Percentiles rank a stretch among this genome's conserved stretches.
Conservation (phyloP, 2,329 filamentous ascomycete genomes). For the Pyricularia sp. region DNA sequence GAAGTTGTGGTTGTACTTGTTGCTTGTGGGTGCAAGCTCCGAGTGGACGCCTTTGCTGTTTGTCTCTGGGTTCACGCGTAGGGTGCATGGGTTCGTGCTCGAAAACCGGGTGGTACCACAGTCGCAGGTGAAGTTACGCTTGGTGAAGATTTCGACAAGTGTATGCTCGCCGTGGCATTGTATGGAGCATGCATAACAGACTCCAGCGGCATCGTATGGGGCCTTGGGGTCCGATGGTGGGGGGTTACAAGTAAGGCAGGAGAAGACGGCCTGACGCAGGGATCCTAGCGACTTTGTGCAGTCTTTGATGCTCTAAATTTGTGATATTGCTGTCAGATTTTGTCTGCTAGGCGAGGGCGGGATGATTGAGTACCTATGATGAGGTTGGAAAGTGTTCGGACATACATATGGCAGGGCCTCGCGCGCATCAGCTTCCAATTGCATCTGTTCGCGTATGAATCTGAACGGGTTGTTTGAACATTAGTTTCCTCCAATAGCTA, state of each 20-base stretch:
- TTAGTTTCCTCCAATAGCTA: neutral
- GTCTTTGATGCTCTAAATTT: slow-evolving; percentile 73
- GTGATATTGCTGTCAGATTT: neutral
- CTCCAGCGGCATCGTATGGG: slow-evolving; percentile 63
- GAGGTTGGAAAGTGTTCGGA: slow-evolving; percentile 4
- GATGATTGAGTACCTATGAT: neutral
- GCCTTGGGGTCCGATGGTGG: slow-evolving; percentile 54
- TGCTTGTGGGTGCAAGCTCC: slow-evolving; percentile 61
- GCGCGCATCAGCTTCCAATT: slow-evolving; percentile 87
- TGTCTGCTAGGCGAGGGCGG: neutral
- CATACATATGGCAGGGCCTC: slow-evolving; percentile 88
- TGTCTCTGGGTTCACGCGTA: slow-evolving; percentile 64
- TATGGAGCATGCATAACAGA: slow-evolving; percentile 96
- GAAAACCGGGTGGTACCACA: slow-evolving; percentile 81
- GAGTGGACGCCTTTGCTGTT: slow-evolving; percentile 73
- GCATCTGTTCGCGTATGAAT: slow-evolving; percentile 82
- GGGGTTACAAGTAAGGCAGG: slow-evolving; percentile 89
- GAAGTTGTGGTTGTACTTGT: slow-evolving; percentile 96
- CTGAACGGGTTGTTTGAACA: slow-evolving; percentile 29
- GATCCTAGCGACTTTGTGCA: slow-evolving; percentile 88
- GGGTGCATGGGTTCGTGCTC: slow-evolving; percentile 59
- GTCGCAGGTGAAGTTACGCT: slow-evolving; percentile 92
- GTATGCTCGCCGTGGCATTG: slow-evolving; percentile 93
- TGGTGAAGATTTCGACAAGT: slow-evolving; percentile 91
- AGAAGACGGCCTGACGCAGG: slow-evolving; percentile 80